Evolutionary conservation across 306 rosid species (phyloP).

Genomic region (Quercus berberidifolia): DNA sequence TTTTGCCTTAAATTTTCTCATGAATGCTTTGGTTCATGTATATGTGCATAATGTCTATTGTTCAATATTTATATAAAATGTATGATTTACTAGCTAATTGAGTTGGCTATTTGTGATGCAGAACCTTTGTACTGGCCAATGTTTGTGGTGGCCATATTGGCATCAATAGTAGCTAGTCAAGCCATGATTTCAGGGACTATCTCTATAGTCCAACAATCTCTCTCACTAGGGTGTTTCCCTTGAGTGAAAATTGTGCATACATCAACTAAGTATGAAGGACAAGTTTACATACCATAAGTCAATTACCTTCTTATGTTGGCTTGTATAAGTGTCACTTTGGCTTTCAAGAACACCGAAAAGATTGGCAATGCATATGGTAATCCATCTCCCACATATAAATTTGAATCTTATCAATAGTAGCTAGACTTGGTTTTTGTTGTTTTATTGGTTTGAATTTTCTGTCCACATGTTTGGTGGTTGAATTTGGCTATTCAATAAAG

Average conservation of each 20-base stretch:
- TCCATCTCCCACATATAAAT: not conserved
- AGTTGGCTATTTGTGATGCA: slow-evolving; percentile 21
- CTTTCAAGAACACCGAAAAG: slow-evolving; percentile 39
- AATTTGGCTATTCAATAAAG: too few relatives aligned
- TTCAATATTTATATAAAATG: too few relatives aligned
- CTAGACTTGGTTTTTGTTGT: too few relatives aligned
- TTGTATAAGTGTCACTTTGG: slow-evolving; percentile 59
- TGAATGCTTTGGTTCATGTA: not conserved
- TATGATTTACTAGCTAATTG: not conserved
- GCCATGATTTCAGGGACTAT: slow-evolving; percentile 78
- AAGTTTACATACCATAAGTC: slow-evolving; percentile 69
- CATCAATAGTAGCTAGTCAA: slow-evolving; percentile 78
- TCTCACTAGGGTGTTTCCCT: slow-evolving; percentile 76
- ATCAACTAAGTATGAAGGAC: slow-evolving; percentile 62
- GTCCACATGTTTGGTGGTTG: too few relatives aligned
- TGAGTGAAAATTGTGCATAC: slow-evolving; percentile 69
- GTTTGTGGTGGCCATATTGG: slow-evolving; percentile 56
- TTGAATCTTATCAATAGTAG: too few relatives aligned
- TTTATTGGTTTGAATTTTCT: too few relatives aligned
- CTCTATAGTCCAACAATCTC: slow-evolving; percentile 73
- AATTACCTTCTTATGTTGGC: slow-evolving; percentile 75
- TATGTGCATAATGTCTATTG: not conserved
- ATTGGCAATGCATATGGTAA: slow-evolving; percentile 93
- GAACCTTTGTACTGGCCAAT: slow-evolving; percentile 61
- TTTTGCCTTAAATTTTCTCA: not conserved